Base-by-base conservation (phyloP, 2,329 filamentous ascomycete species). In the Penicillium sp. region DNA sequence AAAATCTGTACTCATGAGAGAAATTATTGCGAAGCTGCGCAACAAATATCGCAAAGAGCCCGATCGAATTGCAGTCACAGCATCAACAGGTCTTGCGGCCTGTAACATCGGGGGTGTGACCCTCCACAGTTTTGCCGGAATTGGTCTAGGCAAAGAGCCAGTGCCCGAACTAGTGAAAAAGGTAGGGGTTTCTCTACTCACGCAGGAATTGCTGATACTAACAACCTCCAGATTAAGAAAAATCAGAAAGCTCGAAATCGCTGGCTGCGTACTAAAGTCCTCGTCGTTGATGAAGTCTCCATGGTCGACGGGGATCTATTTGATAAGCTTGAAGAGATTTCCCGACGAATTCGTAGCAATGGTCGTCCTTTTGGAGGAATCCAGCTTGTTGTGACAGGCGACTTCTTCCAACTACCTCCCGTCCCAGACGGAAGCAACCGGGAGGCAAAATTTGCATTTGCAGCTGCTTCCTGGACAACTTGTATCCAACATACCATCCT, bases 251-350 rank as follows among this genome's bases (percentile, higher is more conserved):
- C 92, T 22, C 93, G 89, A 70, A 88, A 86, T 61, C 85, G 93
- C 39, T 99, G 95, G 95, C 77, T 95, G 62, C 85, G 86, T 55
- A 96, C 92, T 0, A 96, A 92, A 69, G 85, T 91, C 13, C 82
- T 99, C 24, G 82, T 99, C 63, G 85, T 99, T 66, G 94, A 99
- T 74, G 94, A 99, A 72, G 87, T 99, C 4, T 97, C 94, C 13
- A 99, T 99, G 95, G 92, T 99, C 5, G 94, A 99, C 66, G 94
- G 91, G 1, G 92, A 97, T 34, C 81, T 99, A 0, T 99, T 97
- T 64, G 94, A 99, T 78, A 99, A 99, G 73, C 82, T 99, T 18
- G 92, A 95, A 59, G 85, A 89, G 58, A 89, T 99, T 63, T 93
- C 92, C 14, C 85, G 93, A 54, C 85, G 81, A 4, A 86, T 99